Base-by-base conservation (phyloP, 228 moss, liverwort and hornwort genomes). In the Sphagnum fallax region DNA sequence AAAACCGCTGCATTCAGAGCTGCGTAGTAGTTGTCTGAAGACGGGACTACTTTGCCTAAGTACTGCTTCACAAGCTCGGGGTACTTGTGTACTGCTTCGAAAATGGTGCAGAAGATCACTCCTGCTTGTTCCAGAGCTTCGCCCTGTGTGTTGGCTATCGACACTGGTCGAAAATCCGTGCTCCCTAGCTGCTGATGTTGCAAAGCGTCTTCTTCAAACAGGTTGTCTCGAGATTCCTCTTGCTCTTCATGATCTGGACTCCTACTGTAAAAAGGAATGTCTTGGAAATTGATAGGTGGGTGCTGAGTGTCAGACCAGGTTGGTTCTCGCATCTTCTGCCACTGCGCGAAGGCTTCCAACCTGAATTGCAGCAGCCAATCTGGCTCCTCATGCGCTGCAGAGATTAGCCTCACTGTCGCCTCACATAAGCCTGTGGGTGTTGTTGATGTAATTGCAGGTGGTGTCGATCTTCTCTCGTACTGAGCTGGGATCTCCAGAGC, bases 151-250 rank as follows among this genome's bases (percentile, higher is more conserved):
- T 52, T 12, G 5, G 70, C 70, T 60, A 11, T 15, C 15, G 59
- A 11, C 15, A 11, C 15, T 11, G 59, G 11, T 60, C 59, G 11
- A 15, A 60, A 60, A 11, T 32, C 32, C 32, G 32, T 32, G 32
- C 32, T 32, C 91, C 64, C 91, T 93, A 66, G 93, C 93, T 53
- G 91, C 93, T 62, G 93, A 93, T 67, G 93, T 98, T 0, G 97
- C 83, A 4, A 98, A 79, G 15, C 91, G 97, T 93, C 97, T 2
- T 93, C 97, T 75, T 98, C 97, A 59, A 93, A 93, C 51, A 98
- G 72, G 57, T 88, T 90, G 64, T 76, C 52, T 76, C 93, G 91
- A 62, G 64, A 90, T 65, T 90, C 91, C 73, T 93, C 90, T 72
- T 87, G 79, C 77, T 98, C 32, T 32, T 32, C 32, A 32, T 32